These are phyloP conservation scores for Dactylellina sp. DNA, from an alignment of 2,329 filamentous ascomycete genomes.

Conservation along the genomic window DNA sequence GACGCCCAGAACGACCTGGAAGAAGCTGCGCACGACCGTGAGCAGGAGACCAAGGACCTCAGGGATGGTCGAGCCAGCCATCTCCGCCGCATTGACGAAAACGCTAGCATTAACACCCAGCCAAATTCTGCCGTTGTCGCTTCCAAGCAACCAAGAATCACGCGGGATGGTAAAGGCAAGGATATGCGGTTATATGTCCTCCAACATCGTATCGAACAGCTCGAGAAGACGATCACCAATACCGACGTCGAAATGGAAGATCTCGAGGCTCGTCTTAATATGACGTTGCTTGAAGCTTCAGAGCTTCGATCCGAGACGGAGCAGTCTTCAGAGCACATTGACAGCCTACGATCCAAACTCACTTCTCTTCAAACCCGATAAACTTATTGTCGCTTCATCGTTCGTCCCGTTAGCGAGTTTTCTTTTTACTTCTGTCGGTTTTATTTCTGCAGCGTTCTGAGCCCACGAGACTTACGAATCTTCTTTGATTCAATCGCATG, in stretches of 20 bases:
- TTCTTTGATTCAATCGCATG: slow-evolving; percentile 49
- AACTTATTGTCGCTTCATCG: slow-evolving; percentile 21
- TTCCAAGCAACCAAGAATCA: slow-evolving; percentile 57
- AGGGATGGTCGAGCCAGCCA: slow-evolving; percentile 82
- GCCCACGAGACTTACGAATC: slow-evolving; percentile 55
- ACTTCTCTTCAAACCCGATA: slow-evolving; percentile 72
- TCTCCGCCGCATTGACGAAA: slow-evolving; percentile 73
- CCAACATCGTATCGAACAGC: slow-evolving; percentile 81
- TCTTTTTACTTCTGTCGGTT: slow-evolving; percentile 26
- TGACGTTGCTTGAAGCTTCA: slow-evolving; percentile 83
- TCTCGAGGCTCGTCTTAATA: slow-evolving; percentile 83
- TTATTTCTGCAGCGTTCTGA: slow-evolving; percentile 46
- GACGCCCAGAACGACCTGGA: slow-evolving; percentile 87
- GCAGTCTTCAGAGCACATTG: slow-evolving; percentile 77
- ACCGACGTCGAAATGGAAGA: slow-evolving; percentile 86
- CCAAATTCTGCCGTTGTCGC: slow-evolving; percentile 57
- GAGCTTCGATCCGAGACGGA: slow-evolving; percentile 80
- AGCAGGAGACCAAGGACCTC: slow-evolving; percentile 82
- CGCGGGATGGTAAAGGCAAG: slow-evolving; percentile 62
- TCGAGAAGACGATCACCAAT: slow-evolving; percentile 82
- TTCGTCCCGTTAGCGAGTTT: slow-evolving; percentile 42
- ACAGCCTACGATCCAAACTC: slow-evolving; percentile 76
- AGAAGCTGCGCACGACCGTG: slow-evolving; percentile 82
- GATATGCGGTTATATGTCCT: slow-evolving; percentile 69
- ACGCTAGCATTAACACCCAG: slow-evolving; percentile 30